Base-by-base conservation (phyloP, 352 stramenopile species). In the Phytophthora kernoviae region DNA sequence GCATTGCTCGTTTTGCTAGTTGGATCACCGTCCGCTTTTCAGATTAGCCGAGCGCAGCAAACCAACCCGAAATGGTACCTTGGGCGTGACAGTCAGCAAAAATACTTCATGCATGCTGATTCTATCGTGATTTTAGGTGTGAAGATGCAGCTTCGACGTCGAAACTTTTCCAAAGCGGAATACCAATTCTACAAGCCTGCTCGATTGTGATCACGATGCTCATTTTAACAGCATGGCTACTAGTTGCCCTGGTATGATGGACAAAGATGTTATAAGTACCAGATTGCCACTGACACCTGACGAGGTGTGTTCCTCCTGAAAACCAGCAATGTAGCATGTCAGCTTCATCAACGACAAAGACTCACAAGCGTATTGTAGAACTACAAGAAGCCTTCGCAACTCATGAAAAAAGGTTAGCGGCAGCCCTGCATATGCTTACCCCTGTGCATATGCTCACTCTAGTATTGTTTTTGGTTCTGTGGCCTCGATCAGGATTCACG, bases 151-250 rank as follows among this genome's bases (percentile, higher is more conserved):
- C 60, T 27, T 12, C 61, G 17, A 57, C 44, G 1, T 71, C 62
- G 12, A 15, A 41, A 32, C 4, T 54, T 43, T 78, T 73, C 21
- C 34, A 43, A n/a, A 40, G 36, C 12, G 70, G 43, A 15, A 50
- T 80, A 5, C 55, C 44, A 11, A 54, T 70, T 40, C 27, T 87
- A 4, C 65, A 65, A n/a, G 52, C 58, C 8, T 74, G 71, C 20
- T 61, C 71, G 10, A 50, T 81, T 30, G 36, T 68, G 7, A 85
- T 82, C 33, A 73, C 75, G 6, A 41, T 73, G 12, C 50, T 89
- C 4, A 55, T 85, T 30, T 82, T 67, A 2, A 8, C 65, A 34
- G 79, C 77, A 2, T 91, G 77, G 75, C 45, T 91, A 11, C 54
- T 83, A 15, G 57, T 89, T n/a, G 69, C 71, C 3, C 40, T 91